phyloP scores from a whole-genome alignment of 495 filamentous ascomycete genomes.

The Penicillium pancosmium region DNA sequence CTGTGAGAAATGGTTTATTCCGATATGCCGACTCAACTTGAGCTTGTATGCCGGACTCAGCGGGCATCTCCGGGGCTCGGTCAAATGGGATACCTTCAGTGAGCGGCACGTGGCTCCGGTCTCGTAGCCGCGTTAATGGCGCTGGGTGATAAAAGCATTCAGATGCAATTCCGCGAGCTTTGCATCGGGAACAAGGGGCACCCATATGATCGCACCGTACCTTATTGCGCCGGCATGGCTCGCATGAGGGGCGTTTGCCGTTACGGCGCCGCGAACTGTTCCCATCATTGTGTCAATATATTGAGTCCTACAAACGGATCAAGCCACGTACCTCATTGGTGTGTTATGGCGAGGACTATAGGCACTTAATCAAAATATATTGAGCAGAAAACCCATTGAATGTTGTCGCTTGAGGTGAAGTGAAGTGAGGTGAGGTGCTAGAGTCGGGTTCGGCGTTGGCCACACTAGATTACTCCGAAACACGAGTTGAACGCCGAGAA shows the following conservation, averaged over 20 bases:
- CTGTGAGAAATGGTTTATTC: slow-evolving; percentile 24
- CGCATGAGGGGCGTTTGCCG: slow-evolving; percentile 49
- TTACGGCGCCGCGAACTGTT: slow-evolving; percentile 41
- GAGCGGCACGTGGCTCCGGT: slow-evolving; percentile 13
- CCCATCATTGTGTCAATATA: neutral
- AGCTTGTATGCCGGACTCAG: neutral
- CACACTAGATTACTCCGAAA: slow-evolving; percentile 10
- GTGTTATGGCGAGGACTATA: no score
- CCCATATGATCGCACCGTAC: slow-evolving; percentile 48
- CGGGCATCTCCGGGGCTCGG: slow-evolving; percentile 8
- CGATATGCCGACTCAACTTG: neutral
- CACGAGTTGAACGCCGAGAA: slow-evolving; percentile 20
- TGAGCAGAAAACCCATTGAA: neutral
- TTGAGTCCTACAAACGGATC: neutral
- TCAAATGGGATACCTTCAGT: slow-evolving; percentile 19
- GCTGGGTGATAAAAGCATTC: slow-evolving; percentile 45
- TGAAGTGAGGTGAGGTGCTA: neutral
- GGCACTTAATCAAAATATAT: neutral
- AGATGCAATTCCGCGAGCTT: slow-evolving; percentile 24
- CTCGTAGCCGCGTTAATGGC: slow-evolving; percentile 32
- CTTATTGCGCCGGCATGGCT: slow-evolving; percentile 53
- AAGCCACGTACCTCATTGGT: slow-evolving; percentile 8
- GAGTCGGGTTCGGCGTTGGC: slow-evolving; percentile 18
- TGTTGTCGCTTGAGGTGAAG: neutral
- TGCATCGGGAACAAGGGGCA: slow-evolving; percentile 35